These are phyloP conservation scores for Xerocomus amazonicus DNA, from an alignment of 1,284 basidiomycete genomes.

Conservation along the genomic window DNA sequence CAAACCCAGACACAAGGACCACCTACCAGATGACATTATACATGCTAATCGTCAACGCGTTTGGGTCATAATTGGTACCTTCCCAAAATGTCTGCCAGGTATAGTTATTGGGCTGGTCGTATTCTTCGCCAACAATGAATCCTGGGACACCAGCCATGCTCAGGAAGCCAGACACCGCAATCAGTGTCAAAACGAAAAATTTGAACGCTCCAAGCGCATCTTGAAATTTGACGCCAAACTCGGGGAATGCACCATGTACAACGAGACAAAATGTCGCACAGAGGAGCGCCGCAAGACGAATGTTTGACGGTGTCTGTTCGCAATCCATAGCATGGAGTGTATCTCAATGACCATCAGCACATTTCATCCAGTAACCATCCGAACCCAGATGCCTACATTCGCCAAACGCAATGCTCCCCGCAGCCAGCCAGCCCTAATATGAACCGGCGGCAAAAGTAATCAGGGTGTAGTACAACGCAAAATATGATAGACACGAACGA, in stretches of 20 bases:
- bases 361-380: background rate
- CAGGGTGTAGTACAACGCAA: background rate
- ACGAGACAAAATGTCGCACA: slow-evolving; percentile 56
- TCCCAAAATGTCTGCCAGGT: slow-evolving; percentile 54
- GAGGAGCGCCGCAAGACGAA: slow-evolving; percentile 52
- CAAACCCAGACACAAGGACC: background rate
- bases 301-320: slow-evolving; percentile 43
- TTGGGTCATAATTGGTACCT: slow-evolving; percentile 45
- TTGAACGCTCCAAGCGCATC: slow-evolving; percentile 67
- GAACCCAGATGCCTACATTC: slow-evolving; percentile 48
- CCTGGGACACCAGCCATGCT: slow-evolving; percentile 48
- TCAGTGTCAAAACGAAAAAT: slow-evolving; percentile 51
- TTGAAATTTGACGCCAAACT: slow-evolving; percentile 61
- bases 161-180: slow-evolving; percentile 59
- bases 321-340: slow-evolving; percentile 47
- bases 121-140: slow-evolving; percentile 42
- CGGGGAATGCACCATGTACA: slow-evolving; percentile 54
- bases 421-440: slow-evolving; percentile 48
- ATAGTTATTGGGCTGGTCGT: slow-evolving; percentile 48
- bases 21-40: slow-evolving; percentile 64
- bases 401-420: slow-evolving; percentile 59
- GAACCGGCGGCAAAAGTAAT: background rate
- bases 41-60: slow-evolving; percentile 58
- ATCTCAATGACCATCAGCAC: slow-evolving; percentile 37
- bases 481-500: slow-evolving; percentile 38